Percentiles rank a stretch among this genome's conserved stretches.
Evolutionary conservation across 2,329 filamentous ascomycete species (phyloP).

Genomic region (Talaromyces sp.): DNA sequence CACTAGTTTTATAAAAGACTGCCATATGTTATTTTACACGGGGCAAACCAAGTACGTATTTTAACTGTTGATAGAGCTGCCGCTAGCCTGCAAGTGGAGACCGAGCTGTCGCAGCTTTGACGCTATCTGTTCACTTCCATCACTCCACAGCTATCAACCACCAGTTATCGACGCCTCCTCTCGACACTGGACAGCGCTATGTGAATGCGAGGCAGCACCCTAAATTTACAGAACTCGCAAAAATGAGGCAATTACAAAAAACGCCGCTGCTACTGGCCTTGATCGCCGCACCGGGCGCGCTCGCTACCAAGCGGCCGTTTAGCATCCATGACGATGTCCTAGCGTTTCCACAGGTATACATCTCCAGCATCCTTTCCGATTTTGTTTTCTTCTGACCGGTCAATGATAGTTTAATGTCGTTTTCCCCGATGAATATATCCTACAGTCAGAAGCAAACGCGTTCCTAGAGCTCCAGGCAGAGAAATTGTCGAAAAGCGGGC

Average conservation of each 20-base stretch:
- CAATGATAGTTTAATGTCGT: slow-evolving; percentile 66
- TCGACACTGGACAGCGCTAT: neutral
- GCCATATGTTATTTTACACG: neutral
- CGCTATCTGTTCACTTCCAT: slow-evolving; percentile 6
- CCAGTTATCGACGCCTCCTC: neutral
- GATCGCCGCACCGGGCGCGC: slow-evolving; percentile 28
- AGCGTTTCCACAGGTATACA: slow-evolving; percentile 72
- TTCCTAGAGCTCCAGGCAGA: slow-evolving; percentile 37
- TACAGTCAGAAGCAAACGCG: slow-evolving; percentile 63
- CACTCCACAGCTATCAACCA: neutral
- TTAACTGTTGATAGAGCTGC: neutral
- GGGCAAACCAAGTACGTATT: no score
- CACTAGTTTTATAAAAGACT: no score
- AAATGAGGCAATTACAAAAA: neutral
- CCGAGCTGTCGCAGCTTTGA: neutral
- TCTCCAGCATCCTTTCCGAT: neutral
- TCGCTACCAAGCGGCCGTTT: slow-evolving; percentile 59
- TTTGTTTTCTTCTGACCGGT: neutral
- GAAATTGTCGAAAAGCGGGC: slow-evolving; percentile 13
- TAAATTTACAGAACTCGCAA: neutral
- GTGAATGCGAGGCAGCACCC: neutral
- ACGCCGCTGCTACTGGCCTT: slow-evolving; percentile 27
- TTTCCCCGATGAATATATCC: slow-evolving; percentile 67
- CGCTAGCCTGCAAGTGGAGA: neutral
- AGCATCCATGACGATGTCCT: slow-evolving; percentile 85